Evolutionary conservation across 1,139 yeast genomes (phyloP).

Genomic region (Blastobotrys persicus): DNA sequence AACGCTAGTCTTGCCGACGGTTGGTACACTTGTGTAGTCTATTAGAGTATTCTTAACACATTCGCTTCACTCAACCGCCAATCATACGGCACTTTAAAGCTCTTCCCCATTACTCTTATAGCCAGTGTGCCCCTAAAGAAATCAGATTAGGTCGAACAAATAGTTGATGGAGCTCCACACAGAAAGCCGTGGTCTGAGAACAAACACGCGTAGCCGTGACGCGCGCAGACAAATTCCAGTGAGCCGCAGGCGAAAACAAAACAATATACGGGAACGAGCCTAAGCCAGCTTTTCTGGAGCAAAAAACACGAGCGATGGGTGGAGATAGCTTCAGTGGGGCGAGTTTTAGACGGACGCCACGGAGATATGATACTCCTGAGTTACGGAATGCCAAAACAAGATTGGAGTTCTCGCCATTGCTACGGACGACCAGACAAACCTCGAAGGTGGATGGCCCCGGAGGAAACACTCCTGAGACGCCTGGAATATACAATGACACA

Average conservation of each 20-base stretch:
- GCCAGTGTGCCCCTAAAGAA: no score
- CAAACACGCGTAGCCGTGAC: constrained; percentile 2
- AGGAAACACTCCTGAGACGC: constrained; percentile 3
- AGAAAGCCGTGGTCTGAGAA: neutral
- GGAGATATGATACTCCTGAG: constrained; percentile 2
- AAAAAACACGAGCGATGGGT: neutral
- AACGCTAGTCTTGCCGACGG: no score
- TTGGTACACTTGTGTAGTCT: no score
- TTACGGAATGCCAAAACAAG: neutral
- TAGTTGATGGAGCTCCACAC: no score
- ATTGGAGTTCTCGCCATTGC: constrained; percentile 2
- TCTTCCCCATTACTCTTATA: no score
- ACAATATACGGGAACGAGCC: neutral
- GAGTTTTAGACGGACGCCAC: constrained; percentile 3
- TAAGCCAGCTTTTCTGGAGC: neutral
- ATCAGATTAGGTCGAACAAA: no score
- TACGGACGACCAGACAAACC: constrained; percentile 1
- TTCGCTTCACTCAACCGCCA: no score
- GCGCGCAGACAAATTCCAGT: constrained; percentile 3
- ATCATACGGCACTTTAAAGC: no score
- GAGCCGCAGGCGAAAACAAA: constrained; percentile 9
- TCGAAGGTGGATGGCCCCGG: neutral
- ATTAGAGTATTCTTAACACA: no score
- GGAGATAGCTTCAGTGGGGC: constrained; percentile 6
- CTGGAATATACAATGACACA: constrained; percentile 1